These are phyloP conservation scores for Alternaria metachromatica DNA, from an alignment of 2,329 filamentous ascomycete species.

Conservation along the genomic window DNA sequence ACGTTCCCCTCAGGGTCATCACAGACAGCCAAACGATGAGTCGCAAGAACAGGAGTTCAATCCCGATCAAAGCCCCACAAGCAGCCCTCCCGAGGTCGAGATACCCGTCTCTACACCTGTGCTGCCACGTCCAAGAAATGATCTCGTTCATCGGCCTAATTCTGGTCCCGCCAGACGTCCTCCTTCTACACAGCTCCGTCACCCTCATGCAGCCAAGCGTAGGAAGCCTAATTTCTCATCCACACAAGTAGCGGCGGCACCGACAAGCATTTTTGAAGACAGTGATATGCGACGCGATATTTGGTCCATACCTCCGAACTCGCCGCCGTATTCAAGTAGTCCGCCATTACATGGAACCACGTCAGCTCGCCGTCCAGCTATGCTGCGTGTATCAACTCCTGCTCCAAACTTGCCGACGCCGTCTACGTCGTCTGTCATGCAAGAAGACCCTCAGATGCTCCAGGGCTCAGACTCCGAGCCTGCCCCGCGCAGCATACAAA, in stretches of 20 bases:
- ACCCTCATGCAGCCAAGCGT: constrained; percentile 24
- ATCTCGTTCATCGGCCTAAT: constrained; percentile 5
- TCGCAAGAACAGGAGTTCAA: constrained; percentile 44
- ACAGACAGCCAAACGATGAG: constrained; percentile 25
- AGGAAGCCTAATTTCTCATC: constrained; percentile 26
- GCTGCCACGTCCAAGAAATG: constrained; percentile 9
- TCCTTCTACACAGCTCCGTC: constrained; percentile 22
- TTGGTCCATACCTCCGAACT: constrained; percentile 52
- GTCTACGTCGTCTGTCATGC: constrained; percentile 39
- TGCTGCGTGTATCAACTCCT: constrained; percentile 8
- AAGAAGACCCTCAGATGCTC: constrained; percentile 18
- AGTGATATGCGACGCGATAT: constrained; percentile 26
- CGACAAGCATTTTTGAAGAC: constrained; percentile 16
- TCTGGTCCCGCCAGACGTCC: constrained; percentile 10
- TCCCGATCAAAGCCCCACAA: constrained; percentile 27
- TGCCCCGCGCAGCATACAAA: constrained; percentile 20
- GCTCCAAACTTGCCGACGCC: constrained; percentile 38
- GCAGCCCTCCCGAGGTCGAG: constrained; percentile 32
- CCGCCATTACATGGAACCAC: constrained; percentile 19
- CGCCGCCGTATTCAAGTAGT: constrained; percentile 50
- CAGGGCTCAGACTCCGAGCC: constrained; percentile 32
- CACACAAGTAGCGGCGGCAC: constrained; percentile 13
- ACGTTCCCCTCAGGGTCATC: constrained; percentile 32
- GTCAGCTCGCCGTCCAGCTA: constrained; percentile 10
- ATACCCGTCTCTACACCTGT: constrained; percentile 34